Evolutionary conservation across 331 rosid species (phyloP).

Genomic region (Malus hybrid): DNA sequence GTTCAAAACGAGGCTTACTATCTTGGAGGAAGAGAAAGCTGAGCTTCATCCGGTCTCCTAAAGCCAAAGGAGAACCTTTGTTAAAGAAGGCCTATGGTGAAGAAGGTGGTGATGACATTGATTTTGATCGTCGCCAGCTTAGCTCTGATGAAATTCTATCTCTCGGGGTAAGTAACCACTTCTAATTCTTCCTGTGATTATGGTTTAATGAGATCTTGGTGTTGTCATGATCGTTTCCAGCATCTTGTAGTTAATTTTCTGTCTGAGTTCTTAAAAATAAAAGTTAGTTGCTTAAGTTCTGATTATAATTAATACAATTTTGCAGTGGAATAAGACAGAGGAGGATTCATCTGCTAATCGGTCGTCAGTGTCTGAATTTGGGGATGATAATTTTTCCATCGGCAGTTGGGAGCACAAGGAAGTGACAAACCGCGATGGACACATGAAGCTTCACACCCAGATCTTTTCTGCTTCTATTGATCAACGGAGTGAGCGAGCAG

Average conservation of each 20-base stretch:
- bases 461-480: slow-evolving; percentile 95
- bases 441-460: slow-evolving; percentile 81
- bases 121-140: slow-evolving; percentile 91
- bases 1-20: slow-evolving; percentile 78
- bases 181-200: neutral
- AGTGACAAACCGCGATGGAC: slow-evolving; percentile 84
- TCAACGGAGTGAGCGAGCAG: slow-evolving; percentile 97
- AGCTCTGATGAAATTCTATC: slow-evolving; percentile 87
- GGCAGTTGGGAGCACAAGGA: slow-evolving; percentile 95
- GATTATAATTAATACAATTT: slow-evolving; percentile 14
- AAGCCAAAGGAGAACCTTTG: slow-evolving; percentile 93
- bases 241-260: neutral
- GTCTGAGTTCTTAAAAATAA: neutral
- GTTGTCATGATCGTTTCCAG: neutral
- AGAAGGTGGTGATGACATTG: slow-evolving; percentile 99
- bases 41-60: slow-evolving; percentile 89
- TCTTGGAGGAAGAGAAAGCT: slow-evolving; percentile 99
- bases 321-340: slow-evolving; percentile 57
- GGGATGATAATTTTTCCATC: slow-evolving; percentile 88
- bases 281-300: slow-evolving; percentile 6
- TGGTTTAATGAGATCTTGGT: neutral
- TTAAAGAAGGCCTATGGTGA: slow-evolving; percentile 89
- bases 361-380: slow-evolving; percentile 83
- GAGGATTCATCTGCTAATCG: slow-evolving; percentile 81
- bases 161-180: slow-evolving; percentile 46